A percentile compares a stretch with the other conserved stretches of the same genome.
These are phyloP conservation scores for Rhodotorula sphaerocarpa DNA, from an alignment of 768 basidiomycete genomes.

Conservation along the genomic window DNA sequence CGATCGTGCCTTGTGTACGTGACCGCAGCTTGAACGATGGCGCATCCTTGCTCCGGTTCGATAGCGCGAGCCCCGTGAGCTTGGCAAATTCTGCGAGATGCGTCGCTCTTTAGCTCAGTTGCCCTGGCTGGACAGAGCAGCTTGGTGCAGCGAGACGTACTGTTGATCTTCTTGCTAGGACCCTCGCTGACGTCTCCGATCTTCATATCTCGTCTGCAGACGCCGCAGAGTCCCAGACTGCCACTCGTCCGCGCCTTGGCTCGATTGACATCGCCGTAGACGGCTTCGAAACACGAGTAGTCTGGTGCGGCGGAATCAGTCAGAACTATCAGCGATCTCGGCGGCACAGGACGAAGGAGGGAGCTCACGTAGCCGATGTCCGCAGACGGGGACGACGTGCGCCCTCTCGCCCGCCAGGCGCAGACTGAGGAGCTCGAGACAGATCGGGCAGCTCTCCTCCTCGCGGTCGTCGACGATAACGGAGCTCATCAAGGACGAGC, in stretches of 20 bases:
- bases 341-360: conserved; percentile 41
- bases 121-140: too few relatives aligned
- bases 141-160: too few relatives aligned
- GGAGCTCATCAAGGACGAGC: background rate
- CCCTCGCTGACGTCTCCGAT: conserved; percentile 73
- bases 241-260: conserved; percentile 47
- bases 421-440: conserved; percentile 88
- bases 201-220: conserved; percentile 94
- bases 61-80: conserved; percentile 78
- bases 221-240: conserved; percentile 81
- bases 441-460: conserved; percentile 90
- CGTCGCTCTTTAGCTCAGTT: too few relatives aligned
- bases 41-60: conserved; percentile 37
- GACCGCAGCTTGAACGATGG: conserved; percentile 41
- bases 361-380: conserved; percentile 95
- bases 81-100: conserved; percentile 70
- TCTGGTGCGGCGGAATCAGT: conserved; percentile 28
- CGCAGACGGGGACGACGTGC: conserved; percentile 93
- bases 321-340: rapidly evolving
- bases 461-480: conserved; percentile 42
- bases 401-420: conserved; percentile 92
- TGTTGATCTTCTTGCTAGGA: conserved; percentile 62
- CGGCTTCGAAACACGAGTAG: conserved; percentile 90
- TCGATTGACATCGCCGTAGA: conserved; percentile 81
- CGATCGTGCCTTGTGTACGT: conserved; percentile 35